Evolutionary conservation across 2,329 filamentous ascomycete genomes (phyloP), one percentile per base, ranked within the genome.

Genomic region (Neofusicoccum sp.): DNA sequence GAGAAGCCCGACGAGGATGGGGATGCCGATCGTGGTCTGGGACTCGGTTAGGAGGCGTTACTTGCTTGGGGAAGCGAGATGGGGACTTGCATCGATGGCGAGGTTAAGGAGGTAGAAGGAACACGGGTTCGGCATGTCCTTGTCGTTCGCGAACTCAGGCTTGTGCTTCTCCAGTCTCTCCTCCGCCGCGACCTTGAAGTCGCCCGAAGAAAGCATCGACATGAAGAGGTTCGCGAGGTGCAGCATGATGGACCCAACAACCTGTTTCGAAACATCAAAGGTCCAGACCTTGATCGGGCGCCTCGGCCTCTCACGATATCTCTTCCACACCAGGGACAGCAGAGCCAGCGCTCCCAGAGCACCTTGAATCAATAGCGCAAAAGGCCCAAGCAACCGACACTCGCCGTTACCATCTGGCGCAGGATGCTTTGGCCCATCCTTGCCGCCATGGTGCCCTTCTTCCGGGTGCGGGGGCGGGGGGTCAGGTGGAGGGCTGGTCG

Each of bases 211-310:
- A 67, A 99, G 83, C 90, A 98, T 91, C 48, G 91, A 96, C 89
- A 99, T 96, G 75, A 96, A 86, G 58, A 99, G 83, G 72, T 99
- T 99, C 67, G 93, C 90, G 45, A 93, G 82, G 77, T 99, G 95
- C 34, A 97, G 86, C 73, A 99, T 82, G 47, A 92, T 88, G 31
- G 92, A 96, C 24, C 95, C 95, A 70, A 98, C 90, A 58, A 99
- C 91, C 80, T 99, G 95, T 80, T 99, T 99, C 33, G 91, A 96
- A 26, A 88, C 95, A 72, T 99, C 95, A 74, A 98, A 99, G 75
- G 90, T 93, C 93, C 95, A 99, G 66, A 99, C 92, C 82, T 96
- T 96, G 70, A 98, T 72, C 1, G 93, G 93, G 60, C 95, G 85
- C 73, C 97, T 93, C 1, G 95, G 93, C 61, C 90, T 84, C 77